phyloP scores from a whole-genome alignment of 1,284 basidiomycete species.

The Apiotrichum gamsii region DNA sequence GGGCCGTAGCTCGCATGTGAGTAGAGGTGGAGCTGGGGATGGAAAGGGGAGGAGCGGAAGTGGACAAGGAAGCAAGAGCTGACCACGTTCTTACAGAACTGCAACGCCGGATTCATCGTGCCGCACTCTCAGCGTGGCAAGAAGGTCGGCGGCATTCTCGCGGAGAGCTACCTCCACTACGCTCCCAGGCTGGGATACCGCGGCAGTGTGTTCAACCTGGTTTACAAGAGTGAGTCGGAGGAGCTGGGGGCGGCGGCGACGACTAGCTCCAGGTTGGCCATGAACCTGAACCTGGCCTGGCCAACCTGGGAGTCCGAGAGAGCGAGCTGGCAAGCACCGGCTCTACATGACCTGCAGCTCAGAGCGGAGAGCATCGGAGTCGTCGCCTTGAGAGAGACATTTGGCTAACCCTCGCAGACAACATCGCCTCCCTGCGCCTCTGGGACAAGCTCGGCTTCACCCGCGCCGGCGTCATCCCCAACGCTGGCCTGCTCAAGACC shows the following conservation, averaged over 20 bases:
- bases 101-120: slow-evolving; percentile 74
- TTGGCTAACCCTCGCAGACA: too few species aligned
- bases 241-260: too few species aligned
- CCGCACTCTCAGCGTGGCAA: slow-evolving; percentile 60
- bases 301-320: too few species aligned
- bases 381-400: too few species aligned
- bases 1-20: slow-evolving; percentile 83
- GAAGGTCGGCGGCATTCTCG: slow-evolving; percentile 68
- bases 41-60: background rate
- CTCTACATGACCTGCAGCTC: background rate
- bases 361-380: too few species aligned
- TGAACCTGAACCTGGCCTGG: too few species aligned
- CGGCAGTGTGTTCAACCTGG: slow-evolving; percentile 88
- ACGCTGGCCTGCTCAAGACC: slow-evolving; percentile 68
- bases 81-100: slow-evolving; percentile 17
- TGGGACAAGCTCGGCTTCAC: slow-evolving; percentile 83
- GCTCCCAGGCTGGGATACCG: slow-evolving; percentile 67
- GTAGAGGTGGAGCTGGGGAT: slow-evolving; percentile 32
- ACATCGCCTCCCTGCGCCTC: slow-evolving; percentile 55
- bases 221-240: slow-evolving; percentile 69
- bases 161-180: slow-evolving; percentile 72
- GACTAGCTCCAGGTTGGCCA: too few species aligned
- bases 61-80: background rate
- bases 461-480: slow-evolving; percentile 74
- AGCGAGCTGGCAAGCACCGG: too few species aligned